Evolutionary conservation across 2,329 filamentous ascomycete genomes (phyloP), one percentile per base, ranked within the genome.

Genomic region (Aspergillus sergii): DNA sequence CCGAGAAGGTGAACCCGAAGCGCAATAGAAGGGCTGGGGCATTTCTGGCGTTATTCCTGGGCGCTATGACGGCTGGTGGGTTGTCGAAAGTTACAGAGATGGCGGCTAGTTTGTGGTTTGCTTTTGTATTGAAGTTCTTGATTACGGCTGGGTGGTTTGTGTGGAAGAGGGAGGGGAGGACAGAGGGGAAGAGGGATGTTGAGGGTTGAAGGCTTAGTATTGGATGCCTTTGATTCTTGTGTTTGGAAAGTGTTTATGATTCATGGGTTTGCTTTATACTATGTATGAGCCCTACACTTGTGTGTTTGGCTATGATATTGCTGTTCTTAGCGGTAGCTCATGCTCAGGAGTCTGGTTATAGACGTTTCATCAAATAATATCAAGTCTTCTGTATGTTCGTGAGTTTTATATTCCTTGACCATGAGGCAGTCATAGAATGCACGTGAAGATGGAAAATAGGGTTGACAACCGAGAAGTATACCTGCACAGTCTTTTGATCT

Each of bases 21-120:
- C 70, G 77, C 2, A 78, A 78, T 59, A 69, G 76, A 34, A 68
- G 79, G n/a, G 64, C 76, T 1, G 74, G 68, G 0, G 74, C 75
- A 1, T 78, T 80, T 26, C 58, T 80, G 16, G 74, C 76, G 0
- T 62, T 80, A 21, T 80, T 81, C 51, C 41, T 76, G 3, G 79
- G 79, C 1, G 79, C 77, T 1, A 77, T 80, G 72, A 73, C 78
- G 1, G 77, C 78, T 0, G 79, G 79, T 0, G 75, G 78, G 2
- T 64, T 81, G 60, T 75, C 76, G 8, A 79, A 77, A 61, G 66
- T 67, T 2, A 71, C 74, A 0, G 71, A 69, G 7, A 75, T 81
- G 71, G 73, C 73, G 4, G 72, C 74, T 46, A 76, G 77, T 53
- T 67, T 81, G 57, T 81, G 79, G 79, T 58, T 80, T 45, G 79